Percentiles rank a stretch among this genome's conserved stretches.
These are phyloP conservation scores for Saksenaea oblongispora DNA, from an alignment of 371 early-diverging fungal species.

Conservation along the genomic window DNA sequence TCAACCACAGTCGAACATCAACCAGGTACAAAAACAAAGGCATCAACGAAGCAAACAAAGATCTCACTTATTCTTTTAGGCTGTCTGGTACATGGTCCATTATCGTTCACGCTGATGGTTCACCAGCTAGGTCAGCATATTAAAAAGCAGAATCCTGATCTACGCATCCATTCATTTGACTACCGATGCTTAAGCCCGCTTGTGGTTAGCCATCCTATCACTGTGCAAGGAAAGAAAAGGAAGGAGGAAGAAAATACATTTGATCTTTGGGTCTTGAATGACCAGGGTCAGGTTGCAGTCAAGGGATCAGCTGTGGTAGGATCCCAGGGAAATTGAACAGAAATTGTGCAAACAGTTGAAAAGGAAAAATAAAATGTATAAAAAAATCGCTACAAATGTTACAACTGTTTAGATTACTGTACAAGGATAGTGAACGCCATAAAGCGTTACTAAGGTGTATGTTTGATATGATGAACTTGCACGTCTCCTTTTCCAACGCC, in stretches of 20 bases:
- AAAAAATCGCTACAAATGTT: neutral
- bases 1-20: constrained; percentile 70
- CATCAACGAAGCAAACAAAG: neutral
- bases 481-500: neutral
- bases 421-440: neutral
- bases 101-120: constrained; percentile 72
- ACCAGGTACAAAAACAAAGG: constrained; percentile 39
- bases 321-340: neutral
- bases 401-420: neutral
- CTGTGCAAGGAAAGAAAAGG: constrained; percentile 45
- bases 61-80: constrained; percentile 25
- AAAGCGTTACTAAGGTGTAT: neutral
- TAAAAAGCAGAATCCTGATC: neutral
- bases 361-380: neutral
- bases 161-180: constrained; percentile 49
- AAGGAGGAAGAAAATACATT: constrained; percentile 27
- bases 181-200: constrained; percentile 75
- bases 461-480: neutral
- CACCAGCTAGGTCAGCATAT: constrained; percentile 41
- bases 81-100: constrained; percentile 80
- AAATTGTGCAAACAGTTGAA: neutral
- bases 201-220: constrained; percentile 56
- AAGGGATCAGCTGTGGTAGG: constrained; percentile 52
- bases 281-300: constrained; percentile 68
- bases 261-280: constrained; percentile 74